A percentile compares a stretch with the other conserved stretches of the same genome.
Conservation (phyloP, 768 basidiomycete genomes). For the Amanita rimosa region DNA sequence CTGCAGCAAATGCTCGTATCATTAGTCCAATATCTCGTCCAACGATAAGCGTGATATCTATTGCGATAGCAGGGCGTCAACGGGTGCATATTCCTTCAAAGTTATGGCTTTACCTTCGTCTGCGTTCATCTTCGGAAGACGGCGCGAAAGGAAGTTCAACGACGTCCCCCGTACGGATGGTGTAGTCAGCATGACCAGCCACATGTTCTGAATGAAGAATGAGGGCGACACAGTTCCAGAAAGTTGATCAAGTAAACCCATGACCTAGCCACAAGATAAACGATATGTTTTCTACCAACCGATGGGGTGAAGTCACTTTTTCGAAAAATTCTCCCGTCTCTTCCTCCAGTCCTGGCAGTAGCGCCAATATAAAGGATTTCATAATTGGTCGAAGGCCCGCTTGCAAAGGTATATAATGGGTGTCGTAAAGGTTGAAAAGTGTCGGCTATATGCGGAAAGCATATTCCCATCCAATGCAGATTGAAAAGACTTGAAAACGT, state of each 20-base stretch:
- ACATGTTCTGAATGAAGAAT: slow-evolving; percentile 94
- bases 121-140: slow-evolving; percentile 58
- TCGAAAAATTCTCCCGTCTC: slow-evolving; percentile 98
- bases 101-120: slow-evolving; percentile 46
- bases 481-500: slow-evolving; percentile 6
- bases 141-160: slow-evolving; percentile 75
- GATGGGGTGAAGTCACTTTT: slow-evolving; percentile 33
- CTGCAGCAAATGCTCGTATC: slow-evolving; percentile 86
- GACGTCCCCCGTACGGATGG: slow-evolving; percentile 78
- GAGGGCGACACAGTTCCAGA: slow-evolving; percentile 76
- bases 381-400: slow-evolving; percentile 73
- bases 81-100: neutral
- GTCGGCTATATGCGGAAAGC: slow-evolving; percentile 44
- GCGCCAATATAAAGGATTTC: slow-evolving; percentile 88
- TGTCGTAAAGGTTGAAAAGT: slow-evolving; percentile 86
- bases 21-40: slow-evolving; percentile 87
- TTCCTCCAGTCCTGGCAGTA: slow-evolving; percentile 94
- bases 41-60: slow-evolving; percentile 60
- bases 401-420: slow-evolving; percentile 83
- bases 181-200: slow-evolving; percentile 87
- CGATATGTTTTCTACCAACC: slow-evolving; percentile 4
- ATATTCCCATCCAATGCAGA: neutral
- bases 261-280: slow-evolving; percentile 37
- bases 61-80: neutral
- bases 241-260: slow-evolving; percentile 68